A percentile compares a stretch with the other conserved stretches of the same genome.
These are phyloP conservation scores for Diaporthe destruens DNA, from an alignment of 2,329 filamentous ascomycete species.

Conservation along the genomic window DNA sequence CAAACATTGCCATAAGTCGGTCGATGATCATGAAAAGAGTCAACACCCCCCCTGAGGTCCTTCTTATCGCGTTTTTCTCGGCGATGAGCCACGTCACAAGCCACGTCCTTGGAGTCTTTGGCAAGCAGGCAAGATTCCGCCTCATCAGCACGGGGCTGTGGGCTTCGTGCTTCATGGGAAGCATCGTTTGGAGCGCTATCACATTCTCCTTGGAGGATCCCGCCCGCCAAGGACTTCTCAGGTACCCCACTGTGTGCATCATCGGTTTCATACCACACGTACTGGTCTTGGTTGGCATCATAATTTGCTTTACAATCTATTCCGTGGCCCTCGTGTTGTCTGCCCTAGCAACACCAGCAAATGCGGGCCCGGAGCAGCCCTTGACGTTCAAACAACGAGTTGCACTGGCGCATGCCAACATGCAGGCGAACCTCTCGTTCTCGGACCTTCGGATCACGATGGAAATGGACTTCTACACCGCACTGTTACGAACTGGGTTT, in stretches of 20 bases:
- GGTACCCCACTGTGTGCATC: constrained; percentile 94
- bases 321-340: constrained; percentile 80
- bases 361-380: constrained; percentile 50
- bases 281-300: constrained; percentile 84
- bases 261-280: constrained; percentile 95
- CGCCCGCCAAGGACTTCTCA: constrained; percentile 74
- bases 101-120: constrained; percentile 83
- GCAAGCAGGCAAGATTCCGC: constrained; percentile 83
- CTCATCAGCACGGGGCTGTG: constrained; percentile 89
- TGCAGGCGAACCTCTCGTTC: constrained; percentile 91
- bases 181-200: constrained; percentile 82
- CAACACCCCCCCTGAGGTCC: constrained; percentile 90
- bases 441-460: constrained; percentile 83
- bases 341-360: constrained; percentile 73
- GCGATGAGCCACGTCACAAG: constrained; percentile 90
- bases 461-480: constrained; percentile 96
- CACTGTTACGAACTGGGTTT: constrained; percentile 87
- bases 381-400: constrained; percentile 71
- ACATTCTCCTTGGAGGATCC: constrained; percentile 73
- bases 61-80: constrained; percentile 89
- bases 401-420: constrained; percentile 81
- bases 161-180: constrained; percentile 89
- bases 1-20: constrained; percentile 66
- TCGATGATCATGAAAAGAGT: constrained; percentile 81
- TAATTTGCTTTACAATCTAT: constrained; percentile 83